phyloP scores from a whole-genome alignment of 2,329 filamentous ascomycete genomes.

The Dissoconium aciculare region DNA sequence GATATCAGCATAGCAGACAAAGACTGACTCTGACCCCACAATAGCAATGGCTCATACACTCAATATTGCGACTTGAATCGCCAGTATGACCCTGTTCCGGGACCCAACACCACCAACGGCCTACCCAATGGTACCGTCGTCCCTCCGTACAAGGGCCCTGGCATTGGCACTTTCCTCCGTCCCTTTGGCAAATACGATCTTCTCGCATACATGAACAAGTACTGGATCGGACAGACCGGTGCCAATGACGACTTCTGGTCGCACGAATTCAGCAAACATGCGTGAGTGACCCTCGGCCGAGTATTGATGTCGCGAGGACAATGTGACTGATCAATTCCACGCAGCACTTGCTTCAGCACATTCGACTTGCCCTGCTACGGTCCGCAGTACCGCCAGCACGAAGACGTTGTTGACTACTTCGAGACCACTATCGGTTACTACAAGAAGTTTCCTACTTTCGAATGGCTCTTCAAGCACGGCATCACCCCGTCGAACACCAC shows the following conservation, averaged over 20 bases:
- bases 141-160: slow-evolving; percentile 42
- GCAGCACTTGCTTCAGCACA: slow-evolving; percentile 48
- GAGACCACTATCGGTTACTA: slow-evolving; percentile 45
- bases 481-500: slow-evolving; percentile 47
- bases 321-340: slow-evolving; percentile 4
- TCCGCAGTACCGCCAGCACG: slow-evolving; percentile 39
- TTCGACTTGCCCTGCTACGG: slow-evolving; percentile 53
- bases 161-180: slow-evolving; percentile 44
- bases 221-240: slow-evolving; percentile 45
- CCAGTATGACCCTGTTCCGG: slow-evolving; percentile 45
- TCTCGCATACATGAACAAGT: slow-evolving; percentile 50
- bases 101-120: slow-evolving; percentile 49
- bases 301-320: no score
- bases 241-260: slow-evolving; percentile 48
- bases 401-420: slow-evolving; percentile 50
- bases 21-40: no score
- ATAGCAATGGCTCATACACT: slow-evolving; percentile 42
- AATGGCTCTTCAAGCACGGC: slow-evolving; percentile 40
- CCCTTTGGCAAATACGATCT: slow-evolving; percentile 45
- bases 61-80: slow-evolving; percentile 52
- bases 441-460: slow-evolving; percentile 43
- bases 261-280: slow-evolving; percentile 16
- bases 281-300: no score
- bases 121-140: slow-evolving; percentile 38
- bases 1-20: no score